Percentiles rank a stretch among this genome's conserved stretches.
These are phyloP conservation scores for Selaginella tamariscina DNA, from an alignment of 75 land plant species.

Conservation along the genomic window DNA sequence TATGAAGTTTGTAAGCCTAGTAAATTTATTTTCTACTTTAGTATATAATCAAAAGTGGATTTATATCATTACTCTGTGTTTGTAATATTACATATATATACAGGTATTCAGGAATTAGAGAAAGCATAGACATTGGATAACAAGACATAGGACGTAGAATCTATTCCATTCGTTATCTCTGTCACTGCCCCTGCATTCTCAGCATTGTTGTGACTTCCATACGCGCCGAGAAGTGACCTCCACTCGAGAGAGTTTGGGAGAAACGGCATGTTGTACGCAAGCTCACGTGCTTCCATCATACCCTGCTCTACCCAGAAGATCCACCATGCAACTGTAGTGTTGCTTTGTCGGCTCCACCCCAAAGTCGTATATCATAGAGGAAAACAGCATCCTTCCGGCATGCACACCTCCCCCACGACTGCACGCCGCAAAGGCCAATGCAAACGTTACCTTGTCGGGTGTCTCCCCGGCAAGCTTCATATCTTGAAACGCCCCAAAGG, in stretches of 20 bases:
- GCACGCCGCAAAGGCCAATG: neutral
- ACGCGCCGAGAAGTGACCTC: neutral
- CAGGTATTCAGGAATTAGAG: too few relatives aligned
- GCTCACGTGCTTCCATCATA: neutral
- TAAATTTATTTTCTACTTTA: too few relatives aligned
- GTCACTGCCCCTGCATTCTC: neutral
- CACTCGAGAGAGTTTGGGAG: neutral
- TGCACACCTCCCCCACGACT: neutral
- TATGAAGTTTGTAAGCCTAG: too few relatives aligned
- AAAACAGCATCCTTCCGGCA: neutral
- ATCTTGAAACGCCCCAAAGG: neutral
- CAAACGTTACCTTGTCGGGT: slow-evolving; percentile 1
- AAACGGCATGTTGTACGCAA: neutral
- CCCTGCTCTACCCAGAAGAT: neutral
- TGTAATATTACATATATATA: too few relatives aligned
- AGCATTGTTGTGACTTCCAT: neutral
- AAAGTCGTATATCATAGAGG: neutral
- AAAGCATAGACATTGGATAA: neutral
- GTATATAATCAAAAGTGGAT: too few relatives aligned
- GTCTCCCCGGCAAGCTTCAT: neutral
- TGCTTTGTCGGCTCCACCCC: neutral
- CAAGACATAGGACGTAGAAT: neutral
- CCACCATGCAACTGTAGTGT: neutral
- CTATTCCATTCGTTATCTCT: neutral
- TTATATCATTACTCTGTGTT: too few relatives aligned